Evolutionary conservation across 805 yeast genomes (phyloP).

Genomic region (Lipomyces sp.): DNA sequence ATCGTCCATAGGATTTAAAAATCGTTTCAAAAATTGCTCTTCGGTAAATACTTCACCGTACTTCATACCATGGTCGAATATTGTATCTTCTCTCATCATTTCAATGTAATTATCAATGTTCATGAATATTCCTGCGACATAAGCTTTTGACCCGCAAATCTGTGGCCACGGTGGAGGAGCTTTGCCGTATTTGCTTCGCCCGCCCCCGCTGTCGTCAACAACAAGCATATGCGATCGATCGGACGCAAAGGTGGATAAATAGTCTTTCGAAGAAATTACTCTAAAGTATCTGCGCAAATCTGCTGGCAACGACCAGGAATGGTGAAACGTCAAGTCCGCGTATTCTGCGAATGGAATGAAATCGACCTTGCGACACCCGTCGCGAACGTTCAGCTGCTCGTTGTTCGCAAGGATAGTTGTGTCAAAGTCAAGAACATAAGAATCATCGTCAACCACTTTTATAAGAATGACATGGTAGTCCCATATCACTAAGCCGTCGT

Average conservation of each 20-base stretch:
- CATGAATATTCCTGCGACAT: slow-evolving; percentile 8
- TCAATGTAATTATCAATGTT: slow-evolving; percentile 8
- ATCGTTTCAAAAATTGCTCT: slow-evolving; percentile 1
- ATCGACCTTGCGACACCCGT: slow-evolving; percentile 6
- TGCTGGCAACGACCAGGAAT: not conserved
- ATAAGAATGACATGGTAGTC: slow-evolving; percentile 30
- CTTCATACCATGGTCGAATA: not conserved
- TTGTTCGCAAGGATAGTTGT: not conserved
- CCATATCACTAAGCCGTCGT: slow-evolving; percentile 23
- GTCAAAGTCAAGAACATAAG: slow-evolving; percentile 22
- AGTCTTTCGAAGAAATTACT: slow-evolving; percentile 8
- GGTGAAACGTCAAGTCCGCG: slow-evolving; percentile 9
- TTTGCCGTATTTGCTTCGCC: slow-evolving; percentile 3
- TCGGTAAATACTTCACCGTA: slow-evolving; percentile 14
- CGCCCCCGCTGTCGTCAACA: not conserved
- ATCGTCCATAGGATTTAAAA: not conserved
- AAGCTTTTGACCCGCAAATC: slow-evolving; percentile 13
- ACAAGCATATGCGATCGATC: slow-evolving; percentile 32
- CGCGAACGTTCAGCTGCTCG: not conserved
- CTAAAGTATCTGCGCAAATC: slow-evolving; percentile 7
- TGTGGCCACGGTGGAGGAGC: slow-evolving; percentile 16
- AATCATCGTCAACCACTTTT: not conserved
- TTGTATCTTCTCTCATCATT: not conserved
- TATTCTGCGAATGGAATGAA: slow-evolving; percentile 12
- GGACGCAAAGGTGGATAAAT: slow-evolving; percentile 24